Evolutionary conservation across 169 alveolate species (phyloP).

Genomic region (Eimeria maxima): DNA sequence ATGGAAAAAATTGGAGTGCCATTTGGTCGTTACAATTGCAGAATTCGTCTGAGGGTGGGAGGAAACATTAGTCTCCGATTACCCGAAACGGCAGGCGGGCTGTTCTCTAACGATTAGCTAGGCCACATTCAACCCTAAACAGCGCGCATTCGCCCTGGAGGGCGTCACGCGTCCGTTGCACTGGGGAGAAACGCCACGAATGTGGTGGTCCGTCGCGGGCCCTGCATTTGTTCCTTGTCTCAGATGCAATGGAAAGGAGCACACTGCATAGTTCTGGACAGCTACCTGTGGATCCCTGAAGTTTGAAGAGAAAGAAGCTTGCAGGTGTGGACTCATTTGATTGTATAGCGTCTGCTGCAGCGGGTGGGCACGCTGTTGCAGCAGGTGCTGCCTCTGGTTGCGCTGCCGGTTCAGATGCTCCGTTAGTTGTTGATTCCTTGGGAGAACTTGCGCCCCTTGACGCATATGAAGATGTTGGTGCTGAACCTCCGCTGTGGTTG

Average conservation of each 20-base stretch:
- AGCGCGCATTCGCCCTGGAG: slow-evolving; percentile 1
- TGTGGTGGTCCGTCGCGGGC: not conserved
- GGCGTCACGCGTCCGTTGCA: slow-evolving; percentile 28
- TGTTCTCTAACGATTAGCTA: not conserved
- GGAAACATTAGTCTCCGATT: not conserved
- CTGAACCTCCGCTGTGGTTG: slow-evolving; percentile 13
- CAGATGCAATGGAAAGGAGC: slow-evolving; percentile 16
- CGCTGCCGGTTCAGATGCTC: slow-evolving; percentile 66
- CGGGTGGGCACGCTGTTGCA: slow-evolving; percentile 39
- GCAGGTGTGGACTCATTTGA: slow-evolving; percentile 15
- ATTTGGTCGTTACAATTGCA: not conserved
- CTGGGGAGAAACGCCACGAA: slow-evolving; percentile 61
- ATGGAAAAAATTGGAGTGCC: not conserved
- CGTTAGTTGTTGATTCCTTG: slow-evolving; percentile 50
- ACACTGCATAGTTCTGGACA: slow-evolving; percentile 49
- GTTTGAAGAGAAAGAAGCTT: slow-evolving; percentile 48
- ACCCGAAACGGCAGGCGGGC: slow-evolving; percentile 1
- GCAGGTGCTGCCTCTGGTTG: slow-evolving; percentile 70
- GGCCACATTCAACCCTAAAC: slow-evolving; percentile 38
- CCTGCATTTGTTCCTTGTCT: not conserved
- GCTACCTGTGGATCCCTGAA: slow-evolving; percentile 34
- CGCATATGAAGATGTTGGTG: slow-evolving; percentile 8
- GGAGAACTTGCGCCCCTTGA: slow-evolving; percentile 19
- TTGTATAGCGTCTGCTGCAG: slow-evolving; percentile 20
- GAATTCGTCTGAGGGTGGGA: not conserved